Evolutionary conservation across 2,329 filamentous ascomycete genomes (phyloP), one percentile per base, ranked within the genome.

Genomic region (Talaromyces marneffei): DNA sequence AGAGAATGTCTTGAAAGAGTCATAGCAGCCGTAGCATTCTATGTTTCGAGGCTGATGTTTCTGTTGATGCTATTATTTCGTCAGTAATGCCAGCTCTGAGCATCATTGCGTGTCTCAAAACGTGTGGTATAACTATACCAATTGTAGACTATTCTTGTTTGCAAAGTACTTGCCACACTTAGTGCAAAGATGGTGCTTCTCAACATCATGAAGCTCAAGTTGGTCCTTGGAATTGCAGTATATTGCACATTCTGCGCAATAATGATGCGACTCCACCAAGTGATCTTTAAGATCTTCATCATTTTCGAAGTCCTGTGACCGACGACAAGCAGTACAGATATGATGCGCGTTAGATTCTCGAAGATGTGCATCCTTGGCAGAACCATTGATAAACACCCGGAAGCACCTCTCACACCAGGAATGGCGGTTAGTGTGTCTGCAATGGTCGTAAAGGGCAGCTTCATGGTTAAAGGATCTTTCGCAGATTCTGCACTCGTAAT

Each of bases 1-100:
- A 35, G 62, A 64, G 20, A 66, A 60, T 10, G 59, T 56, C 57
- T 65, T 66, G 23, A 66, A 66, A n/a, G 1, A 55, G 9, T 59
- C 14, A 50, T 61, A 63, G 44, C 60, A 66, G 44, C 57, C 60
- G 29, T 63, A 65, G 53, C 61, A 66, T 63, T 65, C 65, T 57
- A 62, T 62, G 27, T 56, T 62, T 65, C 61, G 53, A 53, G 63
- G 33, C 29, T 61, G 44, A 35, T 66, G 59, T 25, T 61, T 64
- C 31, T 65, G 53, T 39, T 61, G 53, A 25, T 63, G 59, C 62
- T 65, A 33, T 53, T 62, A 48, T 37, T 20, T 37, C n/a, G 37
- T 62, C 44, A 62, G 50, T 58, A 61, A 10, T 42, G 20, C n/a
- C 16, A 5, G 7, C 23, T 31, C 40, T n/a, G n/a, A 40, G 37